These are phyloP conservation scores for Carallia pectinifolia DNA, from an alignment of 345 rosid species.

Conservation along the genomic window DNA sequence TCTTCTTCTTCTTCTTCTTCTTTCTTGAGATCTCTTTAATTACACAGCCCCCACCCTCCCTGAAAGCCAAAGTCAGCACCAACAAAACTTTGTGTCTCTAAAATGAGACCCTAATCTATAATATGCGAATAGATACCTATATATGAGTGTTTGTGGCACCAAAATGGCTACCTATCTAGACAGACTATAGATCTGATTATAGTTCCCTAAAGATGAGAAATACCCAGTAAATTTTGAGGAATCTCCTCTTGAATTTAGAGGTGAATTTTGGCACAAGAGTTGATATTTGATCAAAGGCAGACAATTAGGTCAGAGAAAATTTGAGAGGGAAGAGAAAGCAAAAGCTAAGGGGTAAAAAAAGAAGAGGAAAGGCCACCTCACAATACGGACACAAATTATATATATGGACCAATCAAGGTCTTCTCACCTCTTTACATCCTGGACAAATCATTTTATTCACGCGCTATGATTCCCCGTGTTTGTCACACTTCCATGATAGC, in stretches of 20 bases:
- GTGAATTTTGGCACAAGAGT: background rate
- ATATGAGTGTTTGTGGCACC: background rate
- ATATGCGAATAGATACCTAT: background rate
- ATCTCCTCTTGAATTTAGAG: conserved; percentile 12
- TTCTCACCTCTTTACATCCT: conserved; percentile 19
- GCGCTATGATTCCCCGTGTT: conserved; percentile 11
- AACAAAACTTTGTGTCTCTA: conserved; percentile 5
- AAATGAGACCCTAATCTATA: background rate
- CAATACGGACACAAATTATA: conserved; percentile 51
- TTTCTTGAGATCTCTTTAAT: background rate
- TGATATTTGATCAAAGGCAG: conserved; percentile 12
- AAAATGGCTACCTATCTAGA: background rate
- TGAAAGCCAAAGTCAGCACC: conserved; percentile 12
- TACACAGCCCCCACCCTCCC: background rate
- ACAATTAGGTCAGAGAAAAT: conserved; percentile 39
- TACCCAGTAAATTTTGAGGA: background rate
- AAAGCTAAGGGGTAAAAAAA: conserved; percentile 22
- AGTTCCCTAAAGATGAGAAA: background rate
- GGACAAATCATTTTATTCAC: conserved; percentile 16
- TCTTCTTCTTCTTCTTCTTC: background rate
- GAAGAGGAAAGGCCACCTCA: background rate
- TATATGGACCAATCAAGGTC: conserved; percentile 12
- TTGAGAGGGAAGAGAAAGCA: conserved; percentile 49
- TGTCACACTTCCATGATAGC: background rate
- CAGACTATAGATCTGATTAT: conserved; percentile 4